phyloP scores from a whole-genome alignment of 108 stramenopile species.

The Skeletonema grethae region DNA sequence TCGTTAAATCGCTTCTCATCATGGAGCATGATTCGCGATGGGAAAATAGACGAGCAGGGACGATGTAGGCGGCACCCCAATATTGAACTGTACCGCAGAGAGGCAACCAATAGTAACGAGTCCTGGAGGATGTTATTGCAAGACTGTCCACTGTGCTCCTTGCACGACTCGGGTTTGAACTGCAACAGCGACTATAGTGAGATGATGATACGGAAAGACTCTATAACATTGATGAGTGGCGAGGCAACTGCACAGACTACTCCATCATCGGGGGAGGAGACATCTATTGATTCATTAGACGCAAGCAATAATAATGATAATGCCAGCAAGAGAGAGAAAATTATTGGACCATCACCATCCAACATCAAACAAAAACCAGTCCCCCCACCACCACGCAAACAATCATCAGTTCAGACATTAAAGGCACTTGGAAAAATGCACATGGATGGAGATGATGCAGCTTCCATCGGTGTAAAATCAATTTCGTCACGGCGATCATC shows the following conservation, averaged over 20 bases:
- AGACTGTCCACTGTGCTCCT: slow-evolving; percentile 14
- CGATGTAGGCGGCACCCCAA: slow-evolving; percentile 6
- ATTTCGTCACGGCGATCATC: slow-evolving; percentile 5
- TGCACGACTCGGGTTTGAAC: slow-evolving; percentile 1
- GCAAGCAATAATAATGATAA: slow-evolving; percentile 1
- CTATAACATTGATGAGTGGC: not conserved
- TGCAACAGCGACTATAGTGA: not conserved
- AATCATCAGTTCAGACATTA: slow-evolving; percentile 2
- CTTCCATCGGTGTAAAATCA: not conserved
- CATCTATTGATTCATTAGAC: slow-evolving; percentile 1
- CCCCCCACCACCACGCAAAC: not conserved
- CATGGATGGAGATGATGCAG: not conserved
- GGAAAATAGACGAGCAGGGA: slow-evolving; percentile 8
- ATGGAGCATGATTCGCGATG: not conserved
- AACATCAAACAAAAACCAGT: not conserved
- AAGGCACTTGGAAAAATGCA: slow-evolving; percentile 5
- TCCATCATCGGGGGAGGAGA: slow-evolving; percentile 1
- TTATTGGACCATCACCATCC: not conserved
- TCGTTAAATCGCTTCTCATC: not conserved
- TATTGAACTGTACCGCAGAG: slow-evolving; percentile 10
- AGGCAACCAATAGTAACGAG: not conserved
- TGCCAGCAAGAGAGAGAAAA: not conserved
- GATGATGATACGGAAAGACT: not conserved
- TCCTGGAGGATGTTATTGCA: slow-evolving; percentile 12
- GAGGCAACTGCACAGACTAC: slow-evolving; percentile 3